Evolutionary conservation across 2,329 filamentous ascomycete genomes (phyloP).

Genomic region (Neonectria ditissima): DNA sequence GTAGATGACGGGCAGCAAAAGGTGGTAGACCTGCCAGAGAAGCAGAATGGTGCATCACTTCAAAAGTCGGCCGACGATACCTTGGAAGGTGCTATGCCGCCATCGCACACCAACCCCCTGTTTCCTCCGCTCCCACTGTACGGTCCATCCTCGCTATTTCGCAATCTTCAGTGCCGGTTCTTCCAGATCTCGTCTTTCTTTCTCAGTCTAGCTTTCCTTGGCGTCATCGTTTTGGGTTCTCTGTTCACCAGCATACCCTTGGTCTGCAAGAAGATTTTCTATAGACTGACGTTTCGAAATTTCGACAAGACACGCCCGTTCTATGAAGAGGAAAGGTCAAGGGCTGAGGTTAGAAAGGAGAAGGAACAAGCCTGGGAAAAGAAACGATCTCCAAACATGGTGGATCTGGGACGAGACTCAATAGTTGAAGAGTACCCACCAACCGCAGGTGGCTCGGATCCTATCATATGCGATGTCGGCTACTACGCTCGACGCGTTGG

Average conservation of each 20-base stretch:
- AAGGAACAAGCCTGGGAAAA: constrained; percentile 73
- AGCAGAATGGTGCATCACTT: constrained; percentile 50
- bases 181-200: constrained; percentile 78
- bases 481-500: constrained; percentile 92
- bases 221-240: constrained; percentile 80
- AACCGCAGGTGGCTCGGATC: constrained; percentile 84
- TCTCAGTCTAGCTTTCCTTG: constrained; percentile 81
- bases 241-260: constrained; percentile 74
- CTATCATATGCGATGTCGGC: constrained; percentile 79
- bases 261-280: constrained; percentile 61
- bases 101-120: constrained; percentile 79
- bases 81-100: constrained; percentile 64
- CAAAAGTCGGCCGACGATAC: constrained; percentile 61
- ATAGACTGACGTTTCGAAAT: constrained; percentile 68
- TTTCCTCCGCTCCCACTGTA: constrained; percentile 89
- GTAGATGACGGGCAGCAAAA: constrained; percentile 41
- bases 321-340: constrained; percentile 75
- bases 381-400: constrained; percentile 51
- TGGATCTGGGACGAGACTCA: constrained; percentile 57
- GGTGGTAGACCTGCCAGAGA: constrained; percentile 41
- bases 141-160: constrained; percentile 76
- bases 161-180: constrained; percentile 72
- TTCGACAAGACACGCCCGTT: constrained; percentile 74
- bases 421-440: constrained; percentile 72
- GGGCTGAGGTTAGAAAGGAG: constrained; percentile 67